Percentiles rank a stretch among this genome's conserved stretches.
These are phyloP conservation scores for Paecilomyces niveus DNA, from an alignment of 2,329 filamentous ascomycete species.

Conservation along the genomic window DNA sequence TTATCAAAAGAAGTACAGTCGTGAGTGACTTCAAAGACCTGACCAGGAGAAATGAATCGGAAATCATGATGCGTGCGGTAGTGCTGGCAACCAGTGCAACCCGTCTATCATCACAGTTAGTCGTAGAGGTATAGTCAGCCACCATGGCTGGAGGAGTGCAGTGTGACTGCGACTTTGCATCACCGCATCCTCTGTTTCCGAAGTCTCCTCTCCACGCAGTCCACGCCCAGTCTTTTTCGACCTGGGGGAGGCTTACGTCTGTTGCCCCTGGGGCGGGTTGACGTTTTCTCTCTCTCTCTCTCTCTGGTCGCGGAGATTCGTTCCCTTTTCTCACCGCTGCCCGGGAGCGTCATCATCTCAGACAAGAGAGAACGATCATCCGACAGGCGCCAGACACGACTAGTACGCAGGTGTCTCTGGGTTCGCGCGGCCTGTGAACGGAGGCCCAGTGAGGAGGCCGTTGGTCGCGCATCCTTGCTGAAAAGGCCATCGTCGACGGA, in stretches of 20 bases:
- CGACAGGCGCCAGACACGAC: neutral
- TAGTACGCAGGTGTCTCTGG: neutral
- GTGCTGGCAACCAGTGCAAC: neutral
- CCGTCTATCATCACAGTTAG: neutral
- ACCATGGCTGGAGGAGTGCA: neutral
- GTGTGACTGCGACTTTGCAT: slow-evolving; percentile 8
- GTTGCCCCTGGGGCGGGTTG: slow-evolving; percentile 3
- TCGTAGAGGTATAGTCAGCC: no score
- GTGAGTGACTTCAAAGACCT: neutral
- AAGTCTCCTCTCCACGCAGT: neutral
- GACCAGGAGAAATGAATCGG: neutral
- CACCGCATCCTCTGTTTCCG: slow-evolving; percentile 2
- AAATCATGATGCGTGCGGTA: neutral
- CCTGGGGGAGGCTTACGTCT: slow-evolving; percentile 4
- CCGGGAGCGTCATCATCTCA: neutral
- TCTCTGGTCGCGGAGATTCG: neutral
- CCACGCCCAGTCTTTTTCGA: neutral
- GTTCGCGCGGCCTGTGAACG: neutral
- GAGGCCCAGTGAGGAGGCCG: neutral
- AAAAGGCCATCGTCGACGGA: neutral
- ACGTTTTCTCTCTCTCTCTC: neutral
- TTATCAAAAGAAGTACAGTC: no score
- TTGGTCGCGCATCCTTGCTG: neutral
- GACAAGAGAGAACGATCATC: neutral
- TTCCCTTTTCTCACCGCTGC: neutral